Conservation (phyloP, 306 rosid genomes). For the Pyrus bretschneideri region DNA sequence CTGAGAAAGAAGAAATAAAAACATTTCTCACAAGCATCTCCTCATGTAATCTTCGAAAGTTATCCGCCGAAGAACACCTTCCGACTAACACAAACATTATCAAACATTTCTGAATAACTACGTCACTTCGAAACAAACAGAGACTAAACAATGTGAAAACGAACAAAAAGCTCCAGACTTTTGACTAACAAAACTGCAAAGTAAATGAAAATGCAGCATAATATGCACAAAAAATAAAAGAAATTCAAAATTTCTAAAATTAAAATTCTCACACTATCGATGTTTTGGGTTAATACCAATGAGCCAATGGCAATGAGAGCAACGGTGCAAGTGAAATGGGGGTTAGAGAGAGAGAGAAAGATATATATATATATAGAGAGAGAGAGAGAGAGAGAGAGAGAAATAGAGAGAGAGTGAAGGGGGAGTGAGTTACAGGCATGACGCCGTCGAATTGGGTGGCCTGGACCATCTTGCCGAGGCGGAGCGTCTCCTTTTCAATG, state of each 20-base stretch:
- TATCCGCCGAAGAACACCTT: neutral
- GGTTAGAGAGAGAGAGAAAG: neutral
- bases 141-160: neutral
- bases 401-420: neutral
- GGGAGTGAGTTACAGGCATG: conserved; percentile 54
- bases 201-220: neutral
- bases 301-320: neutral
- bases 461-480: conserved; percentile 94
- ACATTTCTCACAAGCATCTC: neutral
- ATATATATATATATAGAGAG: no score
- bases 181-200: neutral
- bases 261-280: neutral
- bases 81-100: neutral
- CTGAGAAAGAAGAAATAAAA: neutral
- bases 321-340: neutral
- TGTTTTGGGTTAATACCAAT: neutral
- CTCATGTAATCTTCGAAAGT: neutral
- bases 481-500: conserved; percentile 65
- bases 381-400: neutral
- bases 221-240: neutral
- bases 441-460: conserved; percentile 88
- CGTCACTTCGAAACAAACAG: neutral
- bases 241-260: neutral
- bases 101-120: neutral
- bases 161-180: neutral